These are phyloP conservation scores for Antrodiella citrinella DNA, from an alignment of 768 basidiomycete species.

Conservation along the genomic window DNA sequence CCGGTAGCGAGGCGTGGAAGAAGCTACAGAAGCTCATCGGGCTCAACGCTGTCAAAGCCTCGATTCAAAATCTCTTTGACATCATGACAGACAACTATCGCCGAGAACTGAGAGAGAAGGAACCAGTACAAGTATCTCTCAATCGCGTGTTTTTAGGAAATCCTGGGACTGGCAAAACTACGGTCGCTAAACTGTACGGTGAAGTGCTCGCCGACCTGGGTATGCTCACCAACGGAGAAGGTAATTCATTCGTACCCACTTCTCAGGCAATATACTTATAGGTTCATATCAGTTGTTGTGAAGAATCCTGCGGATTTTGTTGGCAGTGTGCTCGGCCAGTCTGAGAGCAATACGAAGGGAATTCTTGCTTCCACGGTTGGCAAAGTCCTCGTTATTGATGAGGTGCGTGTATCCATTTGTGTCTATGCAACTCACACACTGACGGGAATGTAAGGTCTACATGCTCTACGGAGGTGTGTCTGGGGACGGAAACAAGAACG, in stretches of 20 bases:
- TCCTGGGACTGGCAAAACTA: constrained; percentile 68
- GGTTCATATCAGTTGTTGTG: constrained; percentile 36
- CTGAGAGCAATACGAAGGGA: constrained; percentile 56
- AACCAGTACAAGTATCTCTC: constrained; percentile 45
- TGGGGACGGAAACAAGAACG: constrained; percentile 22
- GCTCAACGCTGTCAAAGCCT: constrained; percentile 47
- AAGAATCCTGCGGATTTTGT: constrained; percentile 68
- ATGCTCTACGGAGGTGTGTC: constrained; percentile 50
- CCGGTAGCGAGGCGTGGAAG: constrained; percentile 40
- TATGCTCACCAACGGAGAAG: constrained; percentile 68
- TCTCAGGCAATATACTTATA: not conserved
- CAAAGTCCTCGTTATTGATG: constrained; percentile 66
- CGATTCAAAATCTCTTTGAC: constrained; percentile 39
- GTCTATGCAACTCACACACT: not conserved
- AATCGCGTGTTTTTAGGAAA: constrained; percentile 62
- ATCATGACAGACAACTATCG: constrained; percentile 46
- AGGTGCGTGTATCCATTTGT: constrained; percentile 29
- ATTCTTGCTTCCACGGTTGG: constrained; percentile 52
- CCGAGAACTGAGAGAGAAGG: constrained; percentile 49
- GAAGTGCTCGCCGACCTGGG: constrained; percentile 52
- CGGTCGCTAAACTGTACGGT: constrained; percentile 61
- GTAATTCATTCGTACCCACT: constrained; percentile 23
- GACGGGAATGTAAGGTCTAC: constrained; percentile 44
- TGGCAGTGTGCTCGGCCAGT: constrained; percentile 49
- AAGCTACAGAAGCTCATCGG: constrained; percentile 47